phyloP scores from a whole-genome alignment of 2,329 filamentous ascomycete species.

The Colletotrichum sp. region DNA sequence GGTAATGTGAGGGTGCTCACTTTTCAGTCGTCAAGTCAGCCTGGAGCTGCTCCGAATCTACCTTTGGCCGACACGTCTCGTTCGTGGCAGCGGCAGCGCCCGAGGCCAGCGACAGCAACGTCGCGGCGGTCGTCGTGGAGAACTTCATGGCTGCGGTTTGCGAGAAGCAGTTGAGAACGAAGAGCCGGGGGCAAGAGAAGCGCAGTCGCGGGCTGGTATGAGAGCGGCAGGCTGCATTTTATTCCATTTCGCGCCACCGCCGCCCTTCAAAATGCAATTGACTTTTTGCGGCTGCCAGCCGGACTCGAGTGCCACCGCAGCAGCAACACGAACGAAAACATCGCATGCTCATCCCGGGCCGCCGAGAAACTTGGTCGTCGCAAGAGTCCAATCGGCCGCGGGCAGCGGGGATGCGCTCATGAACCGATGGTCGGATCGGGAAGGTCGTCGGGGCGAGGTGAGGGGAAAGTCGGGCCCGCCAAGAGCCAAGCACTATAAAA shows the following conservation, averaged over 20 bases:
- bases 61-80: constrained; percentile 19
- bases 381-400: constrained; percentile 2
- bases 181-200: too few species aligned
- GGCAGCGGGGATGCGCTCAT: neutral
- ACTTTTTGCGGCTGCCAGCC: neutral
- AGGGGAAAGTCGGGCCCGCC: constrained; percentile 15
- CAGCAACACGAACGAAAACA: neutral
- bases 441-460: constrained; percentile 8
- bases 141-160: constrained; percentile 18
- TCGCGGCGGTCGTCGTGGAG: neutral
- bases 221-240: neutral
- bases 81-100: neutral
- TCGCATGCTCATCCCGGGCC: constrained; percentile 12
- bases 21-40: constrained; percentile 22
- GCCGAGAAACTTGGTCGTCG: neutral
- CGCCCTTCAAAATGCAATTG: neutral
- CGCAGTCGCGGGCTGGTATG: too few species aligned
- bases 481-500: constrained; percentile 17
- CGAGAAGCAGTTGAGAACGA: neutral
- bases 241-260: too few species aligned
- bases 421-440: constrained; percentile 13
- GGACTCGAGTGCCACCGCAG: neutral
- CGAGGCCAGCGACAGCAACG: constrained; percentile 17
- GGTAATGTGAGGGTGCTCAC: neutral
- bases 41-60: constrained; percentile 21